Evolutionary conservation across 108 stramenopile species (phyloP).

Genomic region (Bacterosira constricta): DNA sequence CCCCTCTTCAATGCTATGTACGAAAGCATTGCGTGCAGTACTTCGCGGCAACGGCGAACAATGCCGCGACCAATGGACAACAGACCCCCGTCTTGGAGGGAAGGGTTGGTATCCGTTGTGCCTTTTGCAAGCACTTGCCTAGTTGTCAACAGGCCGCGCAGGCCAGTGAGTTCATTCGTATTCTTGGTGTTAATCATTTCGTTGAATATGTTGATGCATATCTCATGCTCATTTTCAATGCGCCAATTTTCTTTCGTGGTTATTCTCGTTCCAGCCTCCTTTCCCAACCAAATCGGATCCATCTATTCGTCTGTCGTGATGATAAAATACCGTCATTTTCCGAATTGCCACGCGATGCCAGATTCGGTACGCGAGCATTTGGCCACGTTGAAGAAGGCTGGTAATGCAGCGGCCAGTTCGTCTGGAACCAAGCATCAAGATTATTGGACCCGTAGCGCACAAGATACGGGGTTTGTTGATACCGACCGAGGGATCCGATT

Average conservation of each 20-base stretch:
- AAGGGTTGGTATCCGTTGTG: conserved; percentile 70
- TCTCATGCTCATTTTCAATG: background rate
- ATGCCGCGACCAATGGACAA: conserved; percentile 20
- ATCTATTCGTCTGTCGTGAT: conserved; percentile 32
- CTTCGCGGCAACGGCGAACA: conserved; percentile 45
- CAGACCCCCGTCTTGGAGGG: conserved; percentile 20
- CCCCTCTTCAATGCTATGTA: conserved; percentile 73
- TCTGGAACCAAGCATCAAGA: conserved; percentile 1
- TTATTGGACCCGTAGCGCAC: conserved; percentile 36
- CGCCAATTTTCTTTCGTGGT: conserved; percentile 17
- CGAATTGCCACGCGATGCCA: conserved; percentile 35
- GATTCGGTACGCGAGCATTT: conserved; percentile 17
- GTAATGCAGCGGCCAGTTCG: background rate
- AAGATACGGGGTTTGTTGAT: conserved; percentile 33
- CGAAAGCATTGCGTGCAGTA: conserved; percentile 63
- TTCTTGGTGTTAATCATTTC: too few relatives aligned
- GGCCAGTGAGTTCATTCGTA: background rate
- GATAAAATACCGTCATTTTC: conserved; percentile 49
- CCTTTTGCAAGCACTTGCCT: conserved; percentile 49
- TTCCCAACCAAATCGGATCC: conserved; percentile 12
- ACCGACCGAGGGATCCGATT: conserved; percentile 43
- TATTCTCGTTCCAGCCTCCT: conserved; percentile 24
- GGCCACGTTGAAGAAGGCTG: conserved; percentile 26
- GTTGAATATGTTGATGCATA: background rate
- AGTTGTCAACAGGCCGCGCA: conserved; percentile 22